A percentile compares a stretch with the other conserved stretches of the same genome.
phyloP scores from a whole-genome alignment of 768 basidiomycete genomes.

The Thelephora aurantiotincta region DNA sequence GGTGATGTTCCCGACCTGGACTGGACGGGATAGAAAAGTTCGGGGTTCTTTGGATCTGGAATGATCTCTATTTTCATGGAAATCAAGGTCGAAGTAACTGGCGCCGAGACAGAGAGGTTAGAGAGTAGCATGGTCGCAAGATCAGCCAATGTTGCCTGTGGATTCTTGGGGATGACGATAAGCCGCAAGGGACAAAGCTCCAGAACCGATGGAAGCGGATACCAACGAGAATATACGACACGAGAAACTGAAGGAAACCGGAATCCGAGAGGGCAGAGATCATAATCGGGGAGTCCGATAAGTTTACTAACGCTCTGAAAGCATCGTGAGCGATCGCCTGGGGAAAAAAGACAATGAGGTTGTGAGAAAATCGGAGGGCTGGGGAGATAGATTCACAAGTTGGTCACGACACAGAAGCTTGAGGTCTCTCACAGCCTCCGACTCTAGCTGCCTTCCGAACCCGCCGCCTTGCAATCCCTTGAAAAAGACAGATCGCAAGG shows the following conservation, averaged over 20 bases:
- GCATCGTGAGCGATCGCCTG: constrained; percentile 91
- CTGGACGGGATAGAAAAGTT: constrained; percentile 54
- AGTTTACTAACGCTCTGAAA: constrained; percentile 84
- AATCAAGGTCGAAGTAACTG: constrained; percentile 50
- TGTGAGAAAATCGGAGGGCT: constrained; percentile 4
- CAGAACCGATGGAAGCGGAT: not conserved
- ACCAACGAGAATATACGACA: constrained; percentile 82
- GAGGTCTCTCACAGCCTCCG: constrained; percentile 61
- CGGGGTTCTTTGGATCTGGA: constrained; percentile 29
- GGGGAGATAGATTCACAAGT: constrained; percentile 33
- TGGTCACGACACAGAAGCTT: constrained; percentile 84
- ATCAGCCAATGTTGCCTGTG: constrained; percentile 83
- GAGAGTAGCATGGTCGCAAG: constrained; percentile 94
- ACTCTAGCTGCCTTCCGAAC: constrained; percentile 45
- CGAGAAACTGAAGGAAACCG: constrained; percentile 65
- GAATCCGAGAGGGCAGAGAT: constrained; percentile 53
- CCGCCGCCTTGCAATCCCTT: constrained; percentile 42
- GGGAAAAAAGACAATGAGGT: not conserved
- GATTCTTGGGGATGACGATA: constrained; percentile 39
- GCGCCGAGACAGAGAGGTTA: constrained; percentile 73
- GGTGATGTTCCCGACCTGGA: constrained; percentile 73
- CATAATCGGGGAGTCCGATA: constrained; percentile 72
- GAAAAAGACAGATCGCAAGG: constrained; percentile 66
- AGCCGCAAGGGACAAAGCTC: constrained; percentile 3
- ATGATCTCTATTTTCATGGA: constrained; percentile 54